Conservation (phyloP, 495 filamentous ascomycete species). For the Podospora pseudoanserina region DNA sequence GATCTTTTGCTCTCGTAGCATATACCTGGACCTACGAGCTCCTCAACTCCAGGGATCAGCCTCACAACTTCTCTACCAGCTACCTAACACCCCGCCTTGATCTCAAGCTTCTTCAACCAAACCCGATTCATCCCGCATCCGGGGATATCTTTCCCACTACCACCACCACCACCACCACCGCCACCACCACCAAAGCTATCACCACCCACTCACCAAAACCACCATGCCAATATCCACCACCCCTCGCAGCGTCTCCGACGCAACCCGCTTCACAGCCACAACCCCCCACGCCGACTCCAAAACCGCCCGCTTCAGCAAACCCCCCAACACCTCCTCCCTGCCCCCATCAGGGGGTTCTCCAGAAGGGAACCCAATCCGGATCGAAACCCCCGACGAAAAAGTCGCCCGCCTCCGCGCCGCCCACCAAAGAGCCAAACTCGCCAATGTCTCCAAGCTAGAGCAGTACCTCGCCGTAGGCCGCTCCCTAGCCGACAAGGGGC, state of each 20-base stretch:
- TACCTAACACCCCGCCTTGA: neutral
- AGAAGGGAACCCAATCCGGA: constrained; percentile 15
- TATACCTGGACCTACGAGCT: neutral
- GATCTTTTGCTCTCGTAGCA: neutral
- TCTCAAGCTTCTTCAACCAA: neutral
- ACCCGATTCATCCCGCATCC: neutral
- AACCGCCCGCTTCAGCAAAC: constrained; percentile 50
- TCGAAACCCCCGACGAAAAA: constrained; percentile 85
- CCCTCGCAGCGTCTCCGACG: constrained; percentile 86
- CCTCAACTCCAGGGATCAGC: neutral
- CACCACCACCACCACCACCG: neutral
- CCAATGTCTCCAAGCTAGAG: constrained; percentile 65
- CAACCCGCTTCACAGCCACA: constrained; percentile 92
- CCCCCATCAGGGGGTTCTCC: neutral
- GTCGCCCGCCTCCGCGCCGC: constrained; percentile 81
- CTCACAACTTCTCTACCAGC: neutral
- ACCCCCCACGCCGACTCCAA: constrained; percentile 82
- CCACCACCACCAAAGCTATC: neutral
- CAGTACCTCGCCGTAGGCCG: constrained; percentile 63
- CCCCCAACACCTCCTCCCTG: constrained; percentile 5
- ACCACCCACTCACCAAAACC: neutral
- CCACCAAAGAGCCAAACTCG: constrained; percentile 64
- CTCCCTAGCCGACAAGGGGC: constrained; percentile 75
- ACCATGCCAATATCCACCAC: constrained; percentile 42
- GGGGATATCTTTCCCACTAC: neutral